phyloP scores from a whole-genome alignment of 306 rosid species.

The Vicia sativa region DNA sequence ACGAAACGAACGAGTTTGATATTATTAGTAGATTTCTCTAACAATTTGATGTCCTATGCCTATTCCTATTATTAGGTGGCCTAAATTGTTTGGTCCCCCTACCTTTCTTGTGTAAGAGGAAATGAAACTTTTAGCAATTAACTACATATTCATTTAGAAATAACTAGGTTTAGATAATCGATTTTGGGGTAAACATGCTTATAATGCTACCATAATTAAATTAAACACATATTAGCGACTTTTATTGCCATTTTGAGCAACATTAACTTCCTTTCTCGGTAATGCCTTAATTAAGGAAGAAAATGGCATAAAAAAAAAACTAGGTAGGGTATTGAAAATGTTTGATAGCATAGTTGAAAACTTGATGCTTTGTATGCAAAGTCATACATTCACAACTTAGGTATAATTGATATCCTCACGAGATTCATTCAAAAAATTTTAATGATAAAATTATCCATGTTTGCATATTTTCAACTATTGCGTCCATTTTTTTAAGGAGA shows the following conservation, averaged over 20 bases:
- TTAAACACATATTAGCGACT: not conserved
- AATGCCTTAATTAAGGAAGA: slow-evolving; percentile 8
- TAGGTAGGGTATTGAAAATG: not conserved
- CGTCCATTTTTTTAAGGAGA: slow-evolving; percentile 3
- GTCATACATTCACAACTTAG: slow-evolving; percentile 4
- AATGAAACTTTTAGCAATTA: slow-evolving; percentile 13
- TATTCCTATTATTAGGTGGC: slow-evolving; percentile 42
- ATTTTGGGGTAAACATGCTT: not conserved
- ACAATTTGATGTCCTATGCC: slow-evolving; percentile 35
- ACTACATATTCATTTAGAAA: slow-evolving; percentile 9
- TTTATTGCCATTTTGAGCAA: slow-evolving; percentile 2
- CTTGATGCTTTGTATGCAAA: slow-evolving; percentile 23
- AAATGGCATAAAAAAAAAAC: not conserved
- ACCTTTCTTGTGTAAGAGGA: slow-evolving; percentile 20
- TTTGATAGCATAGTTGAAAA: slow-evolving; percentile 16
- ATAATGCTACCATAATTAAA: not conserved
- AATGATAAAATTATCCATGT: not conserved
- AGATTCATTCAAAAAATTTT: slow-evolving; percentile 6
- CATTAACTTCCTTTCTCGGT: not conserved
- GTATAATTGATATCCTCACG: slow-evolving; percentile 13
- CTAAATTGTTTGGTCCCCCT: slow-evolving; percentile 48
- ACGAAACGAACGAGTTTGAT: slow-evolving; percentile 7
- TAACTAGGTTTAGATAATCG: slow-evolving; percentile 18
- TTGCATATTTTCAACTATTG: slow-evolving; percentile 22
- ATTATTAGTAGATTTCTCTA: slow-evolving; percentile 6